Evolutionary conservation across 495 filamentous ascomycete species (phyloP).

Genomic region (Staphylotrichum longicolle): DNA sequence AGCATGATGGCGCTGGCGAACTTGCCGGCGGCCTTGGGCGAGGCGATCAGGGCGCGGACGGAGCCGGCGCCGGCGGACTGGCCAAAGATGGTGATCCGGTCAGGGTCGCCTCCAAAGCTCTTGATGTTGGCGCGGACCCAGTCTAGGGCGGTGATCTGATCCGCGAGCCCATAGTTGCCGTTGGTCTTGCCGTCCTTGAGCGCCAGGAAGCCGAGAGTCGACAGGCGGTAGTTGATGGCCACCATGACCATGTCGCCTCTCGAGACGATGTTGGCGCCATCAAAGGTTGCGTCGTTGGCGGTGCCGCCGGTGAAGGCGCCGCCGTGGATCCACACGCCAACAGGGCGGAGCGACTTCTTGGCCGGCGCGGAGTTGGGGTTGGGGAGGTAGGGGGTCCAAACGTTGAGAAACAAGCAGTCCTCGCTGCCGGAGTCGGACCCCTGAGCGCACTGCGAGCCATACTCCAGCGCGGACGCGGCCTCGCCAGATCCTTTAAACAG

Average conservation of each 20-base stretch:
- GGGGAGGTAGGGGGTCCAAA: slow-evolving; percentile 54
- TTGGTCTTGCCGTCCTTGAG: slow-evolving; percentile 47
- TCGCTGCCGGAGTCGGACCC: slow-evolving; percentile 36
- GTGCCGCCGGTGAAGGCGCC: slow-evolving; percentile 43
- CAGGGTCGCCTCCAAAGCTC: slow-evolving; percentile 60
- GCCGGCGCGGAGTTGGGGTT: slow-evolving; percentile 24
- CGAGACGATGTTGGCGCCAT: slow-evolving; percentile 47
- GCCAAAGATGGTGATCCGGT: slow-evolving; percentile 58
- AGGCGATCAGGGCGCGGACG: slow-evolving; percentile 54
- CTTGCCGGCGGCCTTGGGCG: slow-evolving; percentile 49
- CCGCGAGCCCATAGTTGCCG: slow-evolving; percentile 55
- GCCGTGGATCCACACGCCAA: slow-evolving; percentile 53
- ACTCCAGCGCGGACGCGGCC: slow-evolving; percentile 38
- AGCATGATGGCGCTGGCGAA: slow-evolving; percentile 51
- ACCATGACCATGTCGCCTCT: slow-evolving; percentile 59
- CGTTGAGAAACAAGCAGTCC: slow-evolving; percentile 56
- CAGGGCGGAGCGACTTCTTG: slow-evolving; percentile 43
- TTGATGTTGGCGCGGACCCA: slow-evolving; percentile 63
- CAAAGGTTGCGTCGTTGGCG: slow-evolving; percentile 44
- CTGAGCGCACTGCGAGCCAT: slow-evolving; percentile 45
- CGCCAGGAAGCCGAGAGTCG: slow-evolving; percentile 59
- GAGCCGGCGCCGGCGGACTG: slow-evolving; percentile 55
- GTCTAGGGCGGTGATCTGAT: slow-evolving; percentile 59
- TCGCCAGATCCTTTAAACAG: slow-evolving; percentile 36
- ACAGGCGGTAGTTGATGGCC: slow-evolving; percentile 63